A percentile compares a stretch with the other conserved stretches of the same genome.
Conservation (phyloP, 2,329 filamentous ascomycete genomes). For the Alternaria arborescens region DNA sequence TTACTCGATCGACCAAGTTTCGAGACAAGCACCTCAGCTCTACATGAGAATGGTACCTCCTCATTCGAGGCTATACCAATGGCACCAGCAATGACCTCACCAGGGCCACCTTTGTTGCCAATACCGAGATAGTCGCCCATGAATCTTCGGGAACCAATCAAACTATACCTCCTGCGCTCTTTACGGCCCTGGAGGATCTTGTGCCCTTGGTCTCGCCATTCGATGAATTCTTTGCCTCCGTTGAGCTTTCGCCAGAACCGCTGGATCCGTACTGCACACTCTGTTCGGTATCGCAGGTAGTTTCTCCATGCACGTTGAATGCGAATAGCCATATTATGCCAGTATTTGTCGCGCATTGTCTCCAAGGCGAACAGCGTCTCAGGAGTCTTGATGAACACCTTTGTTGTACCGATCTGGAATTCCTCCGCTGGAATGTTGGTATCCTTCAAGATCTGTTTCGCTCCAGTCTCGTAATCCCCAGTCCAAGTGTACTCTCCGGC, state of each 20-base stretch:
- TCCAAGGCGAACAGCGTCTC: slow-evolving; percentile 97
- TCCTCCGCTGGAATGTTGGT: slow-evolving; percentile 95
- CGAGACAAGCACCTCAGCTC: slow-evolving; percentile 86
- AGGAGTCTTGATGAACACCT: slow-evolving; percentile 97
- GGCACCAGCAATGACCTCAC: slow-evolving; percentile 79
- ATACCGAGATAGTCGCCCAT: slow-evolving; percentile 94
- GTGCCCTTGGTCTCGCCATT: slow-evolving; percentile 88
- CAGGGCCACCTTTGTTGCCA: slow-evolving; percentile 79
- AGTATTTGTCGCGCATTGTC: slow-evolving; percentile 97
- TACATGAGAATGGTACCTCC: slow-evolving; percentile 84
- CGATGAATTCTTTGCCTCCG: slow-evolving; percentile 86
- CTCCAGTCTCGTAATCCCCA: slow-evolving; percentile 85
- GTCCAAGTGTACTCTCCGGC: slow-evolving; percentile 97
- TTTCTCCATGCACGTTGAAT: slow-evolving; percentile 98
- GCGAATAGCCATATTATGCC: slow-evolving; percentile 99
- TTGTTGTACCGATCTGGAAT: slow-evolving; percentile 95
- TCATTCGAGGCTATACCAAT: slow-evolving; percentile 78
- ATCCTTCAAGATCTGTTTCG: slow-evolving; percentile 92
- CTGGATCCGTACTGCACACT: slow-evolving; percentile 93
- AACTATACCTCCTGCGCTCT: slow-evolving; percentile 88
- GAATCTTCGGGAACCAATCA: slow-evolving; percentile 90
- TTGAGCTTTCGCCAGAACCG: slow-evolving; percentile 95
- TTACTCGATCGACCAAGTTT: slow-evolving; percentile 98
- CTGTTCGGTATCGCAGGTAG: slow-evolving; percentile 88
- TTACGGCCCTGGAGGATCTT: slow-evolving; percentile 82